A percentile compares a stretch with the other conserved stretches of the same genome.
phyloP scores from a whole-genome alignment of 768 basidiomycete species.

The Podaxis sp. region DNA sequence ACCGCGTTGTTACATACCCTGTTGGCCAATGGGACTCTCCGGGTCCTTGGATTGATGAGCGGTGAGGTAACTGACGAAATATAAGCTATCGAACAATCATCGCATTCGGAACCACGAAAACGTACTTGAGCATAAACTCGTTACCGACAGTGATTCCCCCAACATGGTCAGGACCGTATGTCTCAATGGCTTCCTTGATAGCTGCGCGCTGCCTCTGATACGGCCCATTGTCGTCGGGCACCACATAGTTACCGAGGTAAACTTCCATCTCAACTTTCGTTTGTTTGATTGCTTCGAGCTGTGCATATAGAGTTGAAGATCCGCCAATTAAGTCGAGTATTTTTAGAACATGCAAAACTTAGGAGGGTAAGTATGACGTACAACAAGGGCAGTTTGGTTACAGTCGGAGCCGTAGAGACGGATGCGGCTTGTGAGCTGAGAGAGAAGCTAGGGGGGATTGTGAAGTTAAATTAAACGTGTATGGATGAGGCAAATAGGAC shows the following conservation, averaged over 20 bases:
- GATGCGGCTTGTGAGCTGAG: conserved; percentile 78
- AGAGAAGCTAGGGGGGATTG: conserved; percentile 54
- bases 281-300: conserved; percentile 85
- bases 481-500: conserved; percentile 8
- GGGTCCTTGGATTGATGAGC: conserved; percentile 47
- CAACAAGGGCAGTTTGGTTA: conserved; percentile 77
- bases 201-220: conserved; percentile 70
- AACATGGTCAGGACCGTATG: conserved; percentile 76
- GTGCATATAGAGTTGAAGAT: conserved; percentile 8
- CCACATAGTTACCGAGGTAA: conserved; percentile 70
- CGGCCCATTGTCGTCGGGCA: conserved; percentile 56
- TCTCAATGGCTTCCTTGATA: conserved; percentile 67
- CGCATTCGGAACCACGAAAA: conserved; percentile 14
- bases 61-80: conserved; percentile 53
- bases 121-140: conserved; percentile 82
- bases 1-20: conserved; percentile 23
- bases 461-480: not conserved
- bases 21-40: conserved; percentile 55
- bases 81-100: not conserved
- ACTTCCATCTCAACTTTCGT: conserved; percentile 86
- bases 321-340: not conserved
- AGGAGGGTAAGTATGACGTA: conserved; percentile 30
- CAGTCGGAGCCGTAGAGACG: conserved; percentile 89
- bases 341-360: not conserved
- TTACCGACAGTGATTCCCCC: conserved; percentile 89